Evolutionary conservation across 1,284 basidiomycete genomes (phyloP), one percentile per base, ranked within the genome.

Genomic region (Inonotus hispidus): DNA sequence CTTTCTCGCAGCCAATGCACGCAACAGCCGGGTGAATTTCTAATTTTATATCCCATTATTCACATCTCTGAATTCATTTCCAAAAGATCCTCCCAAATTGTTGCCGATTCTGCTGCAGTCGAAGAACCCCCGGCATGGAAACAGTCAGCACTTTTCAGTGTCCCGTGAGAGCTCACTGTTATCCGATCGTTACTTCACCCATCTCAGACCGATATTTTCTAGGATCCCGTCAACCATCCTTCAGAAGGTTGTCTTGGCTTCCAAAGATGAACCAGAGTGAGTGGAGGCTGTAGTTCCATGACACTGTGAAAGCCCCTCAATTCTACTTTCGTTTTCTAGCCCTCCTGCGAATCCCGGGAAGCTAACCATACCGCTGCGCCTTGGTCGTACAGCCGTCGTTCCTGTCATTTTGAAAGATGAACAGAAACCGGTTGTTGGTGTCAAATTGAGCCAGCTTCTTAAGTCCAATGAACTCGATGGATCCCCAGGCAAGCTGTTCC

Each of bases 401-500:
- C 60, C 60, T 14, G 41, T 62, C 13, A 21, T 29, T 8, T 37
- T 62, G 38, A 62, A 62, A 38, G 60, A 62, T 29, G n/a, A 53
- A n/a, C 38, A 13, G 11, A 39, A 45, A 21, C 8, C 60, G 8
- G n/a, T 10, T 13, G 27, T 53, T 38, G 56, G 27, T 14, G 21
- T 37, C 5, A 53, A 38, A 25, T 6, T 62, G 38, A 54, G 8
- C 5, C n/a, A 41, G 21, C n/a, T 62, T 6, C 27, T 58, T 25
- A 29, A 47, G 14, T 27, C 25, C 11, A 50, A 21, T 14, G 47
- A 35, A 14, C 41, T 43, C 19, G 41, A 53, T n/a, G 56, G 60
- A 35, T 49, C 60, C 38, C 60, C 56, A 8, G 60, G 60, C 23
- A 61, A 62, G 43, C 27, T 62, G 23, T 62, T 56, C 38, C 29